Base-by-base conservation (phyloP, 2,329 filamentous ascomycete species). In the Fonsecaea pugnacius region DNA sequence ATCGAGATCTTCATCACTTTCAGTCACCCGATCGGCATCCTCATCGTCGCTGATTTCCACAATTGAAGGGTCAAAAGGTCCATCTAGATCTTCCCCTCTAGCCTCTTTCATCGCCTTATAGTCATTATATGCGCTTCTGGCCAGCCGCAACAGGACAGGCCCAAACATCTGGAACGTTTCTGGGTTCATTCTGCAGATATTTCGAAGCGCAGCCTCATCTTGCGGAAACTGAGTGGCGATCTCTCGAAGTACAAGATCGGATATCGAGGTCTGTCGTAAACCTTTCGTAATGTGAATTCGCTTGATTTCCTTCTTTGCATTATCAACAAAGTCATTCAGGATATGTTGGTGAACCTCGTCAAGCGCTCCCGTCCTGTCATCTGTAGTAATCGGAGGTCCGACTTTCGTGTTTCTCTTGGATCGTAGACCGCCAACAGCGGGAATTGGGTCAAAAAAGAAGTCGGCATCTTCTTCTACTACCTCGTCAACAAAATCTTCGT, bases 21-120 rank as follows among this genome's bases (percentile, higher is more conserved):
- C 57, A 24, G 30, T 12, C 32, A 35, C 21, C 32, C 16, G 53
- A 30, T 62, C 61, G 18, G 69, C 72, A 64, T 61, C 60, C 0
- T 76, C 77, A 60, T 78, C 77, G 64, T 76, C 79, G 65, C 77
- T 77, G 24, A 84, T 76, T 56, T 82, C 76, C 56, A 83, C 79
- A 24, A 83, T 78, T 55, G 78, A 61, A 36, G 75, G 70, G 43
- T 82, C 82, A 67, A 86, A 84, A 1, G 80, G 81, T 70, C 84
- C 81, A 33, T 79, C 72, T 4, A 76, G 74, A 14, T 75, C 75
- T 21, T 83, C 79, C 72, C 78, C 69, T 70, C 76, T 57, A 74
- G 69, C 67, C 72, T 70, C 57, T 67, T 73, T 78, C 67, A 82
- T 72, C 62, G 79, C 77, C 18, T 77, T 73, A 61, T 81, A 81